Evolutionary conservation across 176 grass and related monocot species (phyloP).

Genomic region (Aegilops speltoides): DNA sequence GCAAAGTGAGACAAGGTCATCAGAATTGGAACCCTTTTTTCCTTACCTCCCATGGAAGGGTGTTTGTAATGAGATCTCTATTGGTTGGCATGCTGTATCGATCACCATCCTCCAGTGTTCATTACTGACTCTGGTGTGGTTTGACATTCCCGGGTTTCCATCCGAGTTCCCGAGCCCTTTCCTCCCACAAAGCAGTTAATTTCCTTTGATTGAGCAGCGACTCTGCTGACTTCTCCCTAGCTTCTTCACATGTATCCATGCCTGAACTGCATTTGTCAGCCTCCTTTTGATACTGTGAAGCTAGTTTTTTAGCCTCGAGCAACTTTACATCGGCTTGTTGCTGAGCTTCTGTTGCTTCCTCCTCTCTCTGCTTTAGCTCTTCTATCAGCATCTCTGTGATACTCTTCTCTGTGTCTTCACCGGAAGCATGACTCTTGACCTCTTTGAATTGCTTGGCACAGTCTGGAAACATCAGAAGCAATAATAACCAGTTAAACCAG

Average conservation of each 20-base stretch:
- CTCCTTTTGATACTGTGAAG: constrained; percentile 96
- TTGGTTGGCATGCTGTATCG: background rate
- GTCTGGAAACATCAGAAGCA: constrained; percentile 42
- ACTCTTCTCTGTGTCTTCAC: constrained; percentile 89
- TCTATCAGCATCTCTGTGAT: constrained; percentile 76
- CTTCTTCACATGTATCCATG: constrained; percentile 97
- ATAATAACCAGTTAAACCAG: background rate
- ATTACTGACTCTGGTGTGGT: background rate
- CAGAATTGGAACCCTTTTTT: background rate
- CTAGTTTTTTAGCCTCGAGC: constrained; percentile 88
- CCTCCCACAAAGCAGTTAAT: constrained; percentile 73
- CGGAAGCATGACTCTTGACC: constrained; percentile 31
- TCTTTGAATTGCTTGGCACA: constrained; percentile 64
- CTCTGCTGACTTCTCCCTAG: constrained; percentile 73
- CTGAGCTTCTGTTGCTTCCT: constrained; percentile 71
- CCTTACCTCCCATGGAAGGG: background rate
- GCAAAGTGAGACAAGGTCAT: background rate
- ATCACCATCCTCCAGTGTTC: background rate
- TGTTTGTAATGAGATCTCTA: background rate
- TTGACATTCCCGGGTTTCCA: constrained; percentile 58
- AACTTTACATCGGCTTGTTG: constrained; percentile 76
- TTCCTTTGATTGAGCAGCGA: constrained; percentile 65
- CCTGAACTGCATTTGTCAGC: constrained; percentile 97
- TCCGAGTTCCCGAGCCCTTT: constrained; percentile 67
- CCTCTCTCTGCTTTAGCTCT: constrained; percentile 85